phyloP scores from a whole-genome alignment of 768 basidiomycete genomes.

The Tylopilus rubrobrunneus region DNA sequence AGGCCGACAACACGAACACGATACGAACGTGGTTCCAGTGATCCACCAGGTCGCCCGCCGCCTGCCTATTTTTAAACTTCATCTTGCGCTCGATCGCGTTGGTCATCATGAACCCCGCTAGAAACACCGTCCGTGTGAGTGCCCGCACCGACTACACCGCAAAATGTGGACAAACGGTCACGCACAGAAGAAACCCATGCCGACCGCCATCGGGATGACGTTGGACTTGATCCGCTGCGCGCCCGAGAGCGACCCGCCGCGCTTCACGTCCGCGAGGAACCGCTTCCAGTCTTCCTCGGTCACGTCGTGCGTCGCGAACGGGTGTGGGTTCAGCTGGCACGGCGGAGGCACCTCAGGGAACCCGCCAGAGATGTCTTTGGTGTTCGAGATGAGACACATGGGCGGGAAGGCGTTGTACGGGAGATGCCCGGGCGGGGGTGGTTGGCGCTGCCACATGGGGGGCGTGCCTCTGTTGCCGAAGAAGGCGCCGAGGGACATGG shows the following conservation, averaged over 20 bases:
- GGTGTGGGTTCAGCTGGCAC: constrained; percentile 38
- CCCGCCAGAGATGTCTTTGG: constrained; percentile 33
- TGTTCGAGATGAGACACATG: constrained; percentile 29
- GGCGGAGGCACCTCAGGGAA: constrained; percentile 45
- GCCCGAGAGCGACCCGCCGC: constrained; percentile 31
- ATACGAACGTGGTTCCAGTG: constrained; percentile 47
- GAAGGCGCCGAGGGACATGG: constrained; percentile 21
- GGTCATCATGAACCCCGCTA: constrained; percentile 21
- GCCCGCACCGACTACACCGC: no score
- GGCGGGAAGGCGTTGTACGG: constrained; percentile 24
- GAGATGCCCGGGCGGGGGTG: constrained; percentile 2
- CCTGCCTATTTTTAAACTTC: constrained; percentile 36
- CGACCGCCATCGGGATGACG: constrained; percentile 29
- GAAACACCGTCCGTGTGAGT: background rate
- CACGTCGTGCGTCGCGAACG: constrained; percentile 49
- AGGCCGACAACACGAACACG: background rate
- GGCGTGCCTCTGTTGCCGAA: constrained; percentile 28
- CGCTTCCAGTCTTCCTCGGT: constrained; percentile 47
- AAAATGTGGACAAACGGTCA: background rate
- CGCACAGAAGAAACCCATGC: constrained; percentile 27
- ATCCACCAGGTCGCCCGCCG: constrained; percentile 41
- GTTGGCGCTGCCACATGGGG: constrained; percentile 23
- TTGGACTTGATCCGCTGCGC: constrained; percentile 33
- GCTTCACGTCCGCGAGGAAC: constrained; percentile 38
- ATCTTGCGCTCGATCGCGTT: constrained; percentile 17